Base-by-base conservation (phyloP, 805 yeast species). In the Ogataea philodendri region DNA sequence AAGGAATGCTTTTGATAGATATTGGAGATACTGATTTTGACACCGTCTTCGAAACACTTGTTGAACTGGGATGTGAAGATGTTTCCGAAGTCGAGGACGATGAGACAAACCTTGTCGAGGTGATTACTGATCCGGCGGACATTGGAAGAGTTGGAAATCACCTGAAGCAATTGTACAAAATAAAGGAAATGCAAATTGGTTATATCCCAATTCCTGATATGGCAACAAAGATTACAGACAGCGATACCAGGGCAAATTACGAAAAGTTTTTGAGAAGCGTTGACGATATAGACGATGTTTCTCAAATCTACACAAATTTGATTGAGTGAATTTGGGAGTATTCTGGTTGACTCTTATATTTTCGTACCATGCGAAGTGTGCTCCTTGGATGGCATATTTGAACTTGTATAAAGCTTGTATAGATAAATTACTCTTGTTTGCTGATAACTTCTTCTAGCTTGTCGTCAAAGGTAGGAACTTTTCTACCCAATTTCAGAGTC, bases 201-300 rank as follows among this genome's bases (percentile, higher is more conserved):
- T 88, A 74, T 51, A 59, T 76, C 6, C 77, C 94, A 0, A 78
- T 76, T 27, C 63, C 69, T 2, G 94, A 83, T 29, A 70, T 74
- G 49, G 62, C 65, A 42, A 78, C 78, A 3, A 72, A 67, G 8
- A 71, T 81, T 19, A 66, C 69, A 0, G 69, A 72, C 37, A 77
- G 67, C 16, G 87, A 77, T 3, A 61, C 69, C 6, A 65, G 59
- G 39, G 70, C 67, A 41, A 67, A 69, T 22, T 71, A 76, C 49
- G 70, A 71, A 10, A 83, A 77, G 51, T 75, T 88, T 22, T 57
- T 81, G 21, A 64, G 58, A 15, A 67, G 69, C 30, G 65, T 90
- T 29, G 94, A 86, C 35, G 86, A 80, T 21, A 64, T 87, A n/a
- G 87, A 82, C 32, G 97, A 93, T 49, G 84, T 90, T 14, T 78